A percentile compares a stretch with the other conserved stretches of the same genome.
phyloP scores from a whole-genome alignment of 129 eudicot species.

The Helianthus tuberosus region DNA sequence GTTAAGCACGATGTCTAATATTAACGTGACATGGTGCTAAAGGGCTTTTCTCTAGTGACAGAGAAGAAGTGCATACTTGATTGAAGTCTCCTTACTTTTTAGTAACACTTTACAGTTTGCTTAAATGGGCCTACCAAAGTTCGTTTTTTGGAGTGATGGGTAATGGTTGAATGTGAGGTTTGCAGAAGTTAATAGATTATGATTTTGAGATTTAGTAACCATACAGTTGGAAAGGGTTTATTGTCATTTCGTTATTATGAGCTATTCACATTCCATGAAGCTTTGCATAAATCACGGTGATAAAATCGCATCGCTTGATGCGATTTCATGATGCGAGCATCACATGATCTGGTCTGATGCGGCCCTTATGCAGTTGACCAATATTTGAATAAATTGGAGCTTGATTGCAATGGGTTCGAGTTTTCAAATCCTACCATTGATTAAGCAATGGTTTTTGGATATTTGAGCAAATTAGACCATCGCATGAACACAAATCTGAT shows the following conservation, averaged over 20 bases:
- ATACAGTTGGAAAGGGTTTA: background rate
- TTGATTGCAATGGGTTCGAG: too few relatives aligned
- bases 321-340: too few relatives aligned
- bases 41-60: background rate
- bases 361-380: too few relatives aligned
- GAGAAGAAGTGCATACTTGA: background rate
- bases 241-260: background rate
- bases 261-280: background rate
- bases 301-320: too few relatives aligned
- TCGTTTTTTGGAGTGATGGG: background rate
- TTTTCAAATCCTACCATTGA: too few relatives aligned
- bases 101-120: background rate
- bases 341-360: too few relatives aligned
- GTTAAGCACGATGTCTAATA: background rate
- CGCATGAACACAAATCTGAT: too few relatives aligned
- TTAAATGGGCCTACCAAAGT: background rate
- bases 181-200: background rate
- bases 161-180: background rate
- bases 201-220: background rate
- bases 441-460: too few relatives aligned
- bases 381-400: too few relatives aligned
- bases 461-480: too few relatives aligned
- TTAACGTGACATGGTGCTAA: background rate
- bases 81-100: slow-evolving; percentile 1
- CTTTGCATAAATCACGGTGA: background rate